phyloP scores from a whole-genome alignment of 805 yeast genomes.

The Alloascoidea africana region DNA sequence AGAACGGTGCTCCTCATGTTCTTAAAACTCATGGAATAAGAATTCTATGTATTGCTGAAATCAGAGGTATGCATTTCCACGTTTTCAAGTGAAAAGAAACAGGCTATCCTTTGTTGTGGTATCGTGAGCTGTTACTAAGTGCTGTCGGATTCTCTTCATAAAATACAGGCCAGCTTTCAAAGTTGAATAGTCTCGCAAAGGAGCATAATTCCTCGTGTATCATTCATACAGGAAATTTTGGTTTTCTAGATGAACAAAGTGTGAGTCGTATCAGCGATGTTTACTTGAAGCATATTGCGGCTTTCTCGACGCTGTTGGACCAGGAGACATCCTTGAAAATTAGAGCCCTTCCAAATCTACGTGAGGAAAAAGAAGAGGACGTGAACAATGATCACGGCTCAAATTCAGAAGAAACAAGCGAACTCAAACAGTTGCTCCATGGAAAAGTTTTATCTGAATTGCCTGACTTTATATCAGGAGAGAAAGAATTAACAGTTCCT shows the following conservation, averaged over 20 bases:
- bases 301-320: conserved; percentile 44
- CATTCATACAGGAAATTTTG: conserved; percentile 68
- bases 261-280: conserved; percentile 38
- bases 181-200: conserved; percentile 32
- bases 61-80: conserved; percentile 22
- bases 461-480: conserved; percentile 29
- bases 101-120: too few species aligned
- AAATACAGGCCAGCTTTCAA: conserved; percentile 24
- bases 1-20: not conserved
- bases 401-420: conserved; percentile 22
- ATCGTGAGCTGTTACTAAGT: too few species aligned
- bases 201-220: conserved; percentile 33
- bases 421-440: conserved; percentile 19
- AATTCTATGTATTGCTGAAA: conserved; percentile 37
- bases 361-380: conserved; percentile 36
- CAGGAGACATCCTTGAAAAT: conserved; percentile 13
- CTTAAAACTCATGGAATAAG: conserved; percentile 19
- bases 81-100: too few species aligned
- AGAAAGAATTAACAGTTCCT: conserved; percentile 31
- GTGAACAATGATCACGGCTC: conserved; percentile 23
- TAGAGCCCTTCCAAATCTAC: conserved; percentile 18
- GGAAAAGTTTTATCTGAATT: conserved; percentile 34
- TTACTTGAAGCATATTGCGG: conserved; percentile 42
- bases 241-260: conserved; percentile 51
- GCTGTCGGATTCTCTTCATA: conserved; percentile 1